Evolutionary conservation across 2,329 filamentous ascomycete species (phyloP).

Genomic region (Nannizzia gypsea): DNA sequence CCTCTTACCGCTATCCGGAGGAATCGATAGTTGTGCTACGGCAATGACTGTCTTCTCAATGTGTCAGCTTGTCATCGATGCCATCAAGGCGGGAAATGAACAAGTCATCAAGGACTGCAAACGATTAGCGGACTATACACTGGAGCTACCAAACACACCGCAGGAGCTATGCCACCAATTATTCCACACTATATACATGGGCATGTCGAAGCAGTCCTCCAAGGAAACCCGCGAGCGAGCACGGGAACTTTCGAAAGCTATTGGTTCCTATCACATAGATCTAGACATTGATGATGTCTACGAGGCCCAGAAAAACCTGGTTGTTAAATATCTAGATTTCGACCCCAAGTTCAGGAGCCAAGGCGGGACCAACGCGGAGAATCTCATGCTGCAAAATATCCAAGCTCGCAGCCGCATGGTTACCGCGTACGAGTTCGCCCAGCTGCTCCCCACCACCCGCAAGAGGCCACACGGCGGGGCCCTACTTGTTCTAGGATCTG

Average conservation of each 20-base stretch:
- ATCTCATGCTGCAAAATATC: constrained; percentile 31
- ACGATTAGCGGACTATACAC: constrained; percentile 29
- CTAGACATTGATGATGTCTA: constrained; percentile 59
- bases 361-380: constrained; percentile 42
- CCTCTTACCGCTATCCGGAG: constrained; percentile 25
- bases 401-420: constrained; percentile 56
- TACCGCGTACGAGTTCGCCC: constrained; percentile 48
- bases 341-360: constrained; percentile 50
- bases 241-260: constrained; percentile 43
- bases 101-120: constrained; percentile 20
- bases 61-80: constrained; percentile 21
- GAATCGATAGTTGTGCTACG: constrained; percentile 24
- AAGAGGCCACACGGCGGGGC: constrained; percentile 41
- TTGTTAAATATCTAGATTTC: constrained; percentile 44
- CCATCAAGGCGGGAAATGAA: constrained; percentile 18
- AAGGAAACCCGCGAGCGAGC: constrained; percentile 55
- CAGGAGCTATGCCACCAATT: constrained; percentile 47
- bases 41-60: constrained; percentile 26
- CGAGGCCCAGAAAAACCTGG: constrained; percentile 19
- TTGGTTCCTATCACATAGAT: constrained; percentile 60
- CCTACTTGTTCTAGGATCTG: constrained; percentile 53
- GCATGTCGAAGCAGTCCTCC: constrained; percentile 53
- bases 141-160: constrained; percentile 41
- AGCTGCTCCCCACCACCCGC: constrained; percentile 49
- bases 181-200: constrained; percentile 56